Base-by-base conservation (phyloP, 345 rosid genomes). In the Stellera chamaejasme region DNA sequence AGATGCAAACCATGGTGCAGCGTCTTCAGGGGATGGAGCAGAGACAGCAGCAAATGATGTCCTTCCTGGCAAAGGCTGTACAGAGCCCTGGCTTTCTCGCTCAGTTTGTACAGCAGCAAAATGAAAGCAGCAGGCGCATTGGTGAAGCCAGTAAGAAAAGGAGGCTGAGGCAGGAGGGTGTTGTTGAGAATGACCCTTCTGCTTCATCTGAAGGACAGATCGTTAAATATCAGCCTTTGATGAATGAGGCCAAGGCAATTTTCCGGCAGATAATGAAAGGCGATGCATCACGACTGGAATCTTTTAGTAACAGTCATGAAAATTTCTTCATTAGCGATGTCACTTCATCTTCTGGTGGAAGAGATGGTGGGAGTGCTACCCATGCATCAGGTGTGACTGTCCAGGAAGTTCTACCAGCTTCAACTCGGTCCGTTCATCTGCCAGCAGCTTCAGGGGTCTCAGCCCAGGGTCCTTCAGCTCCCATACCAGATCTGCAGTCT, bases 11-110 rank as follows among this genome's bases (percentile, higher is more conserved):
- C 4, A 82, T 83, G 97, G 90, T 79, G 55, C 91, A 93, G 72
- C 87, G 88, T 50, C 92, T 93, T 68, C 99, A 87, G 52, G 96
- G 92, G 43, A 93, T 93, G 99, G 99, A 93, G 77, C 90, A 84
- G 72, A 83, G 97, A 55, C 99, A 90, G 69, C 99, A 93, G 63
- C 97, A 93, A 68, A 66, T 93, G 86, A 93, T 93, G 96, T 83
- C 97, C 16, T 93, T 93, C 73, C 77, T 93, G 48, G 96, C 96
- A 9, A 93, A 90, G 77, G 99, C 97, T 58, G 84, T 90, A 48
- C 95, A 87, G 72, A 90, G 88, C 69, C 99, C 97, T 45, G 82
- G 84, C 60, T 93, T 93, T 73, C 77, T 93, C 54, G 83, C 96
- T 25, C 99, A 93, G 65, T 90, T 93, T 80, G 86, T 90, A 50